Evolutionary conservation across 1,139 yeast genomes (phyloP), one percentile per base, ranked within the genome.

Genomic region (Geotrichum restrictum): DNA sequence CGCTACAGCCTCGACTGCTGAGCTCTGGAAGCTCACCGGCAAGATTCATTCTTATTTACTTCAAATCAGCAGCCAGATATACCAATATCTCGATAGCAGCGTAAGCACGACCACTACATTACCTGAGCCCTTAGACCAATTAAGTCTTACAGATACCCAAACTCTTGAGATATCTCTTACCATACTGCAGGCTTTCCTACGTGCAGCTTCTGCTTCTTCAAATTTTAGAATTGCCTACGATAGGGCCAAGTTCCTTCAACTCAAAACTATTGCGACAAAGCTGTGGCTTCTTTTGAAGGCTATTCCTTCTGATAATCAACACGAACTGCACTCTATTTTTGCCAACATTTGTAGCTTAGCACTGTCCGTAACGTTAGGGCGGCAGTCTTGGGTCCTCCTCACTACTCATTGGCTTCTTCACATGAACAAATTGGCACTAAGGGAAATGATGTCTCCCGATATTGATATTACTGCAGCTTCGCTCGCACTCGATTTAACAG

Each of bases 401-500:
- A 18, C 45, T 13, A 13, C 49, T 7, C 39, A 44, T n/a, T 54
- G 54, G 54, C 38, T 49, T n/a, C 38, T 42, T 6, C 18, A 32
- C 13, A 34, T 48, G 10, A 14, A 21, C 27, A 11, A 22, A 6
- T 19, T 48, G 14, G 21, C 42, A 11, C 6, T 14, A 6, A n/a
- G 27, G 6, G 16, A 14, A 6, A 7, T 38, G 3, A 16, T 48
- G 3, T 29, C 8, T 41, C 13, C 24, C 2, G 46, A 49, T 19
- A 11, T 54, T 14, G 54, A 48, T 36, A 40, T 45, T 27, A 29
- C 49, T 7, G 50, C 54, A 6, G 41, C 54, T 4, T 39, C 54
- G n/a, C 44, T 54, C 11, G 53, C 50, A 1, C 29, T 54, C 5
- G 57, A 54, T 40, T 29, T 54, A 10, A 47, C 48, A 34, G 48